These are phyloP conservation scores for Geotrichum bryndzae DNA, from an alignment of 1,139 yeast genomes.

Conservation along the genomic window DNA sequence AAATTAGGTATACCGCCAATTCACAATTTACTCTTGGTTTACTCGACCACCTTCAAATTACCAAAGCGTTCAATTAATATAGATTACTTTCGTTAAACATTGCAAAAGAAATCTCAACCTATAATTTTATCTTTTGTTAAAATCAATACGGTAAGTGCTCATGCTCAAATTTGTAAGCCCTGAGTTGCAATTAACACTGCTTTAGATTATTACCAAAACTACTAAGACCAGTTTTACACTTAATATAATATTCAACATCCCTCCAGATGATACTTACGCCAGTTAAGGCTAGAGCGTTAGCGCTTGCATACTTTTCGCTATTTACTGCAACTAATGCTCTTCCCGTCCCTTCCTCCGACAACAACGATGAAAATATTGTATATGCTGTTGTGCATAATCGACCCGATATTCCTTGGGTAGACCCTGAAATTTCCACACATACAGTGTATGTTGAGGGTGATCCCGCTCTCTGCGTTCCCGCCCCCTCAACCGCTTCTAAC, in stretches of 20 bases:
- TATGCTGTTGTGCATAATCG: constrained; percentile 11
- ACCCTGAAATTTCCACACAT: constrained; percentile 4
- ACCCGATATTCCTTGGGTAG: constrained; percentile 15
- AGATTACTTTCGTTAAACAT: not conserved
- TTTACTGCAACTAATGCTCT: constrained; percentile 6
- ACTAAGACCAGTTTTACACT: not conserved
- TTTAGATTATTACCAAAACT: not conserved
- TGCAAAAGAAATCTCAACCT: not conserved
- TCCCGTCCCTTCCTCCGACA: constrained; percentile 5
- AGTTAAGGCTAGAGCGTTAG: constrained; percentile 9
- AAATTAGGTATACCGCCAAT: not conserved
- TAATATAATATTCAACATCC: not conserved
- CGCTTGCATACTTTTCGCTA: constrained; percentile 6
- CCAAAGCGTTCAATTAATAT: not conserved
- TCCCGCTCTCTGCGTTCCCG: constrained; percentile 5
- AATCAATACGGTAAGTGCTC: not conserved
- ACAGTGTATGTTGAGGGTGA: constrained; percentile 14
- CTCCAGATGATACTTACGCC: constrained; percentile 8
- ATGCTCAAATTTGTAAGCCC: not conserved
- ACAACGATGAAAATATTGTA: constrained; percentile 6
- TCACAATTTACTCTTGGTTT: not conserved
- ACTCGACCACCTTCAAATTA: not conserved
- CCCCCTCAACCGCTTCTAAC: not conserved
- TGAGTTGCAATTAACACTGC: not conserved
- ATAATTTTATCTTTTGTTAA: not conserved